Evolutionary conservation across 352 stramenopile species (phyloP).

Genomic region (Phytophthora idaei): DNA sequence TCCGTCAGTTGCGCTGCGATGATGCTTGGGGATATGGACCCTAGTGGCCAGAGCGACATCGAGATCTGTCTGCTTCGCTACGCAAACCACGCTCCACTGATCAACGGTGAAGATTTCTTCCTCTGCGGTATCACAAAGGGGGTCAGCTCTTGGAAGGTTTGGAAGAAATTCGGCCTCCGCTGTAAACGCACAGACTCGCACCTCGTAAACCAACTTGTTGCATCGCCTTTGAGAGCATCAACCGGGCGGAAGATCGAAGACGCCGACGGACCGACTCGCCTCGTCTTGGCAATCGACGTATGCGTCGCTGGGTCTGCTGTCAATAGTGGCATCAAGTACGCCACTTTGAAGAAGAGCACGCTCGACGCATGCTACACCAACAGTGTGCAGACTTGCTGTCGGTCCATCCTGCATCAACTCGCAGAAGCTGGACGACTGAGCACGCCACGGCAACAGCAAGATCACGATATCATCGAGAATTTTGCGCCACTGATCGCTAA

Average conservation of each 20-base stretch:
- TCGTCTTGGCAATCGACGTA: conserved; percentile 67
- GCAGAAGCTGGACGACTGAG: conserved; percentile 45
- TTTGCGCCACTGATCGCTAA: conserved; percentile 63
- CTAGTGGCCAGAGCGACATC: conserved; percentile 31
- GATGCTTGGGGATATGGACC: conserved; percentile 33
- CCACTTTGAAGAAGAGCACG: conserved; percentile 56
- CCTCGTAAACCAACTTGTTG: conserved; percentile 62
- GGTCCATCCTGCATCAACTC: conserved; percentile 55
- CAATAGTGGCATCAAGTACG: conserved; percentile 47
- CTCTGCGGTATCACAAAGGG: conserved; percentile 59
- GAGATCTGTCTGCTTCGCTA: conserved; percentile 74
- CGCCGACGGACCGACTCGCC: conserved; percentile 12
- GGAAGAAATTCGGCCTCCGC: conserved; percentile 65
- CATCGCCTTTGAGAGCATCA: conserved; percentile 31
- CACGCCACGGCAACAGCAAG: conserved; percentile 56
- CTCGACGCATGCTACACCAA: conserved; percentile 55
- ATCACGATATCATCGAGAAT: conserved; percentile 54
- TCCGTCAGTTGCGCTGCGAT: conserved; percentile 59
- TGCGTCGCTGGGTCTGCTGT: conserved; percentile 23
- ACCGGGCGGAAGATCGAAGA: conserved; percentile 9
- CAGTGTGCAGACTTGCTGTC: conserved; percentile 44
- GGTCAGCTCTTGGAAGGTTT: conserved; percentile 42
- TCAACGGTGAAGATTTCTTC: conserved; percentile 65
- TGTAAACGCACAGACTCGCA: conserved; percentile 38
- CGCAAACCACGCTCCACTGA: conserved; percentile 72